A percentile compares a stretch with the other conserved stretches of the same genome.
These are phyloP conservation scores for Curvularia sp. DNA, from an alignment of 2,329 filamentous ascomycete species.

Conservation along the genomic window DNA sequence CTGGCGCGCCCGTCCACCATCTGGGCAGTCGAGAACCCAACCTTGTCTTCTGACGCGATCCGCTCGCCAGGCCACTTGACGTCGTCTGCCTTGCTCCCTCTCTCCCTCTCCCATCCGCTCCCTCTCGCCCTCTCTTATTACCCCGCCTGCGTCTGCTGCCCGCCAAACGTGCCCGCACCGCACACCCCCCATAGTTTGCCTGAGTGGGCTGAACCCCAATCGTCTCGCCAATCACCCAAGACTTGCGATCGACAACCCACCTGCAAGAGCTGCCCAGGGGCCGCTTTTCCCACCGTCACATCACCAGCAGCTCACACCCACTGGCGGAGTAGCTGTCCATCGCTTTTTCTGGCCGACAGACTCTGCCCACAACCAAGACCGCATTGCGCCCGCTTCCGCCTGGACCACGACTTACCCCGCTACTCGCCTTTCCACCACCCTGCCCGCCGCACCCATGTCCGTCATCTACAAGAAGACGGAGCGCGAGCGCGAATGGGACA, in stretches of 20 bases:
- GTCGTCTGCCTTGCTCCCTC: constrained; percentile 6
- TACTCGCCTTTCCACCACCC: constrained; percentile 8
- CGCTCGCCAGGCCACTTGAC: constrained; percentile 24
- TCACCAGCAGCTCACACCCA: constrained; percentile 17
- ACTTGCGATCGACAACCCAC: constrained; percentile 23
- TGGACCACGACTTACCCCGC: constrained; percentile 5
- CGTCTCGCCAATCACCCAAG: constrained; percentile 25
- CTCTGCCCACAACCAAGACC: constrained; percentile 5
- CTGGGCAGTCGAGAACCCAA: constrained; percentile 18
- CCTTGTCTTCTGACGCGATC: constrained; percentile 22
- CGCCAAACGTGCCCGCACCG: constrained; percentile 9
- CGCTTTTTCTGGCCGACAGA: constrained; percentile 9
- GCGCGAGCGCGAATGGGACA: constrained; percentile 56
- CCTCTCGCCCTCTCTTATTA: constrained; percentile 23
- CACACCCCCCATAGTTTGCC: constrained; percentile 13
- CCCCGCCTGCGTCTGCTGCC: constrained; percentile 12
- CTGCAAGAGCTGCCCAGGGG: constrained; percentile 4
- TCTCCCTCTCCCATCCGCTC: constrained; percentile 7
- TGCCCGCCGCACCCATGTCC: constrained; percentile 48
- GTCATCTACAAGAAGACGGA: constrained; percentile 53
- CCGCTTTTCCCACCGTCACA: constrained; percentile 17
- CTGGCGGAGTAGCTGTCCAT: constrained; percentile 27
- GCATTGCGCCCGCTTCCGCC: constrained; percentile 12
- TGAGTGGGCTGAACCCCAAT: constrained; percentile 20
- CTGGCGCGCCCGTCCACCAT: constrained; percentile 9